These are phyloP conservation scores for Flaveria sonorensis DNA, from an alignment of 129 eudicot genomes.

Conservation along the genomic window DNA sequence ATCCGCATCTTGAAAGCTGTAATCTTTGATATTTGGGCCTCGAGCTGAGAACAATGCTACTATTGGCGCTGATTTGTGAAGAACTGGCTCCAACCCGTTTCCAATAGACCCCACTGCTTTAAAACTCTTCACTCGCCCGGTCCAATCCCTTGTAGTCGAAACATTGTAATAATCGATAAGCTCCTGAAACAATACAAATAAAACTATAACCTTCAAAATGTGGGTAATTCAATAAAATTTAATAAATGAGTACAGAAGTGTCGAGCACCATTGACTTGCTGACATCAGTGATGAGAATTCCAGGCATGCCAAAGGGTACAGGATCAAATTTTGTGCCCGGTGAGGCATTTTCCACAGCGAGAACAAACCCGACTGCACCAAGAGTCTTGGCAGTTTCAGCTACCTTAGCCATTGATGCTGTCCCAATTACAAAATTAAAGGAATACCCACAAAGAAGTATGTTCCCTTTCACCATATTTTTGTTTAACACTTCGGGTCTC, in stretches of 20 bases:
- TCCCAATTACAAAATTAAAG: constrained; percentile 82
- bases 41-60: constrained; percentile 96
- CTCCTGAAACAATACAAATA: constrained; percentile 53
- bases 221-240: neutral
- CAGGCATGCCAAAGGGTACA: constrained; percentile 81
- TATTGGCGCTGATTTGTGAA: constrained; percentile 92
- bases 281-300: constrained; percentile 87
- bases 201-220: constrained; percentile 10
- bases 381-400: constrained; percentile 81
- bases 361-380: constrained; percentile 93
- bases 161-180: constrained; percentile 87
- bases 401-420: constrained; percentile 77
- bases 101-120: constrained; percentile 86
- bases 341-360: constrained; percentile 86
- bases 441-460: constrained; percentile 97
- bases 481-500: constrained; percentile 81
- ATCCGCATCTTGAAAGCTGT: constrained; percentile 94
- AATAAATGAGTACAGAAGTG: neutral
- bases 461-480: constrained; percentile 82
- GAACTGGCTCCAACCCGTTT: constrained; percentile 76
- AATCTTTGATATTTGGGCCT: constrained; percentile 95
- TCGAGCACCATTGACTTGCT: constrained; percentile 61
- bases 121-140: constrained; percentile 93
- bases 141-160: constrained; percentile 93
- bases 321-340: constrained; percentile 99